Conservation (phyloP, 768 basidiomycete genomes). For the Xerocomus potaroensis region DNA sequence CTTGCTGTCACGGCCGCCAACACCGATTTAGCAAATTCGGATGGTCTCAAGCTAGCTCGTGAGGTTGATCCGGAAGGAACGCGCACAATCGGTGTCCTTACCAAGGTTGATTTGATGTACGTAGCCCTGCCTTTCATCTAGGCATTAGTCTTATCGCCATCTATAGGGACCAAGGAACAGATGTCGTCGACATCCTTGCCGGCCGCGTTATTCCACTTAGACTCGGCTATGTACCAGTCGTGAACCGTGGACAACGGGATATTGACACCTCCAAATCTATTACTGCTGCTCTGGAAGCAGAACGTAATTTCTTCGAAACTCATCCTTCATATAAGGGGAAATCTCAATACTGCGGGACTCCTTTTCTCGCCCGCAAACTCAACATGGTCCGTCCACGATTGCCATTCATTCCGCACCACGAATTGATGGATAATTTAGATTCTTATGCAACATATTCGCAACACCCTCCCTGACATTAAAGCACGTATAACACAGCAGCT, state of each 20-base stretch:
- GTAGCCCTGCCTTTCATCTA: constrained; percentile 28
- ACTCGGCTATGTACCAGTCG: constrained; percentile 96
- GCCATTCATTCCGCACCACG: background rate
- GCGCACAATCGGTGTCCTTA: constrained; percentile 96
- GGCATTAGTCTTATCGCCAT: constrained; percentile 5
- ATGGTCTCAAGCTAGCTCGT: constrained; percentile 92
- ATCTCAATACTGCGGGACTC: constrained; percentile 94
- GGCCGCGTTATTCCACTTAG: constrained; percentile 95
- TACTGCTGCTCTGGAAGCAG: constrained; percentile 77
- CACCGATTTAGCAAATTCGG: constrained; percentile 96
- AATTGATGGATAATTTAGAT: constrained; percentile 49
- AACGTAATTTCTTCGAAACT: constrained; percentile 91
- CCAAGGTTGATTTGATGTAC: constrained; percentile 97
- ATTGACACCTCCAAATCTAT: constrained; percentile 91
- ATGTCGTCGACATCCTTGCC: constrained; percentile 98
- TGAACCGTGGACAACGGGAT: constrained; percentile 97
- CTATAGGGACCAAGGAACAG: constrained; percentile 89
- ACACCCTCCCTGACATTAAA: constrained; percentile 98
- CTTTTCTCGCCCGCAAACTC: constrained; percentile 91
- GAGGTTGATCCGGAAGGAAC: constrained; percentile 97
- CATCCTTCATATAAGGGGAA: constrained; percentile 93
- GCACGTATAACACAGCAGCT: constrained; percentile 88
- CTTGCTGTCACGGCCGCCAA: constrained; percentile 96
- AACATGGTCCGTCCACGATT: constrained; percentile 64
- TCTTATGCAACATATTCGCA: constrained; percentile 98